phyloP scores from a whole-genome alignment of 2,329 filamentous ascomycete genomes.

The Mariannaea sp. region DNA sequence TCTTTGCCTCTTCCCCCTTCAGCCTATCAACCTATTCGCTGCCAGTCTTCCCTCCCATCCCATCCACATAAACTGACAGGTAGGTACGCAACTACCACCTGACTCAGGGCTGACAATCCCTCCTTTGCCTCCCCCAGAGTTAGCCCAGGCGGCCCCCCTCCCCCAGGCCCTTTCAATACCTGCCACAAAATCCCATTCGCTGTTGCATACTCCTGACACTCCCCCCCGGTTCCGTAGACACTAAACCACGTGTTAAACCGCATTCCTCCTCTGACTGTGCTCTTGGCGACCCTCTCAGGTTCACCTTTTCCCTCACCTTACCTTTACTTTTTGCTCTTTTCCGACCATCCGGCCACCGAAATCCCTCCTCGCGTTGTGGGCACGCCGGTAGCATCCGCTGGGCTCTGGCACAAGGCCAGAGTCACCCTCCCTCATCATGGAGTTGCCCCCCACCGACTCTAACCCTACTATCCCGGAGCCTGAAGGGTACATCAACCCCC shows the following conservation, averaged over 20 bases:
- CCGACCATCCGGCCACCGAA: slow-evolving; percentile 5
- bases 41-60: no score
- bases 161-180: no score
- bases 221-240: slow-evolving; percentile 22
- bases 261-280: slow-evolving; percentile 4
- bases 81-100: no score
- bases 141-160: no score
- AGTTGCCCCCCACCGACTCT: slow-evolving; percentile 36
- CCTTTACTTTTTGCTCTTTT: neutral
- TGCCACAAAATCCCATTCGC: neutral
- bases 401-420: neutral
- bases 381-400: neutral
- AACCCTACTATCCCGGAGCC: slow-evolving; percentile 41
- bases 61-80: no score
- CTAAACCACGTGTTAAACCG: slow-evolving; percentile 33
- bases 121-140: slow-evolving; percentile 13
- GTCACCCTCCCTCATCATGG: slow-evolving; percentile 20
- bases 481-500: slow-evolving; percentile 50
- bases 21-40: no score
- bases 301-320: slow-evolving; percentile 9
- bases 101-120: no score
- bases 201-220: neutral
- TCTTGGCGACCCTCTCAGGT: slow-evolving; percentile 1
- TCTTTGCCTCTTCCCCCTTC: no score
- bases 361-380: neutral